These are phyloP conservation scores for Psilocybe mexicana DNA, from an alignment of 1,284 basidiomycete species.

Conservation along the genomic window DNA sequence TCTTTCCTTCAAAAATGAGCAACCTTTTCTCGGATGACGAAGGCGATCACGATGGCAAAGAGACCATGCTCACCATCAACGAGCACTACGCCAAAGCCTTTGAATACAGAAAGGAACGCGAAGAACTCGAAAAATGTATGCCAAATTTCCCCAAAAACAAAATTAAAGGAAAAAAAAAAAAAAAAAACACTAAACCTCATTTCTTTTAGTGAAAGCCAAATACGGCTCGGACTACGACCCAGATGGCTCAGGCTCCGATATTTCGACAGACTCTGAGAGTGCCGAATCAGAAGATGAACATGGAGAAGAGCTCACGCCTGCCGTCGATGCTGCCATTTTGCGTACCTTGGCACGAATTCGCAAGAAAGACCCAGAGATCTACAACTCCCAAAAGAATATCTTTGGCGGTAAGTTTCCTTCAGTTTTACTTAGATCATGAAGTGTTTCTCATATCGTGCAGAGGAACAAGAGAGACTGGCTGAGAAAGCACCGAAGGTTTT, in stretches of 20 bases:
- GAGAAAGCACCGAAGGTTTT: conserved; percentile 10
- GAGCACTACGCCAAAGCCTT: conserved; percentile 84
- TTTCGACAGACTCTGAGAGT: conserved; percentile 67
- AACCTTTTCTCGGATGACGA: conserved; percentile 48
- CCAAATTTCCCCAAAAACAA: too few relatives aligned
- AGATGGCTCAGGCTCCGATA: conserved; percentile 33
- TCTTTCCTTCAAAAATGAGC: conserved; percentile 8
- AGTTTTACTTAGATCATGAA: neutral
- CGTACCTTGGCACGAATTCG: conserved; percentile 88
- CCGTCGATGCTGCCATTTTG: conserved; percentile 93
- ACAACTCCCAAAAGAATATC: conserved; percentile 69
- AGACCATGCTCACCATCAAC: conserved; percentile 70
- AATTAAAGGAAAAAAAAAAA: too few relatives aligned
- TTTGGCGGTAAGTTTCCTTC: conserved; percentile 62
- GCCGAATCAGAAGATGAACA: conserved; percentile 93
- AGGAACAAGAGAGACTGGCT: conserved; percentile 62
- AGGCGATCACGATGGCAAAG: conserved; percentile 37
- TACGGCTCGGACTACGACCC: conserved; percentile 74
- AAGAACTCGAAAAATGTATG: conserved; percentile 78
- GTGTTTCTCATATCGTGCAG: conserved; percentile 26
- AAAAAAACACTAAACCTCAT: neutral
- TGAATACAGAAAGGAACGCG: conserved; percentile 77
- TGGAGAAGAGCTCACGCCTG: conserved; percentile 93
- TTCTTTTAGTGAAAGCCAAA: conserved; percentile 76
- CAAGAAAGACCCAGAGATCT: conserved; percentile 83